These are phyloP conservation scores for Taiwanofungus camphoratus DNA, from an alignment of 1,284 basidiomycete genomes.

Conservation along the genomic window DNA sequence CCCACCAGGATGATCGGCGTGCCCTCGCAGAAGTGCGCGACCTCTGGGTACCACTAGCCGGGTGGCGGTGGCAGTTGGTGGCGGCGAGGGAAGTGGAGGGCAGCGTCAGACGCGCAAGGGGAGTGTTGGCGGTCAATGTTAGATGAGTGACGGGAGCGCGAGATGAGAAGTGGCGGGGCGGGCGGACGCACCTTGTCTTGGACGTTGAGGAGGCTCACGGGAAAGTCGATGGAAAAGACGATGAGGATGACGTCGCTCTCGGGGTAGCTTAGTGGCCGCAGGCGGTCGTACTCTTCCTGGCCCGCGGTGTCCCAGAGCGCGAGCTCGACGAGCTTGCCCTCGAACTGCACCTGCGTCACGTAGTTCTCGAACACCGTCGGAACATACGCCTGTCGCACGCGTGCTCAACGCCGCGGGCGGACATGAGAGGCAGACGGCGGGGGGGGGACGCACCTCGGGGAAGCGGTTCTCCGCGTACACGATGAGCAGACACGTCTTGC, in stretches of 20 bases:
- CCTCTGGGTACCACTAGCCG: conserved; percentile 91
- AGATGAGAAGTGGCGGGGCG: not conserved
- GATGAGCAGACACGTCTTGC: conserved; percentile 89
- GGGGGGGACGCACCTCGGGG: conserved; percentile 66
- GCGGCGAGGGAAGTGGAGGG: not conserved
- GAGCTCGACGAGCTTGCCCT: conserved; percentile 88
- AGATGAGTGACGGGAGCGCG: too few relatives aligned
- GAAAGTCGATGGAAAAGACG: conserved; percentile 96
- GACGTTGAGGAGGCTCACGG: conserved; percentile 91
- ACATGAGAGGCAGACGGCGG: conserved; percentile 1
- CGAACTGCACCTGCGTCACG: conserved; percentile 85
- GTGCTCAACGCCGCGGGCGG: not conserved
- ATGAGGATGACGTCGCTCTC: conserved; percentile 96
- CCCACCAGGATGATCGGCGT: conserved; percentile 92
- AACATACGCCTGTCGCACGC: conserved; percentile 74
- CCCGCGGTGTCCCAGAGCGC: conserved; percentile 98
- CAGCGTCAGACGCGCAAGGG: not conserved
- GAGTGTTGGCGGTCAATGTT: too few relatives aligned
- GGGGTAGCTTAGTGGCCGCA: conserved; percentile 92
- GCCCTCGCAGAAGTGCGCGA: conserved; percentile 94
- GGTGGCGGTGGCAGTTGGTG: conserved; percentile 6
- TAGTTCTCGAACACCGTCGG: conserved; percentile 99
- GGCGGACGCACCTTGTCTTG: conserved; percentile 72
- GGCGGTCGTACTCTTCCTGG: conserved; percentile 95
- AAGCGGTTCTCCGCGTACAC: conserved; percentile 98